Evolutionary conservation across 2,329 filamentous ascomycete species (phyloP).

Genomic region (Ophiocordyceps camponoti-saundersi): DNA sequence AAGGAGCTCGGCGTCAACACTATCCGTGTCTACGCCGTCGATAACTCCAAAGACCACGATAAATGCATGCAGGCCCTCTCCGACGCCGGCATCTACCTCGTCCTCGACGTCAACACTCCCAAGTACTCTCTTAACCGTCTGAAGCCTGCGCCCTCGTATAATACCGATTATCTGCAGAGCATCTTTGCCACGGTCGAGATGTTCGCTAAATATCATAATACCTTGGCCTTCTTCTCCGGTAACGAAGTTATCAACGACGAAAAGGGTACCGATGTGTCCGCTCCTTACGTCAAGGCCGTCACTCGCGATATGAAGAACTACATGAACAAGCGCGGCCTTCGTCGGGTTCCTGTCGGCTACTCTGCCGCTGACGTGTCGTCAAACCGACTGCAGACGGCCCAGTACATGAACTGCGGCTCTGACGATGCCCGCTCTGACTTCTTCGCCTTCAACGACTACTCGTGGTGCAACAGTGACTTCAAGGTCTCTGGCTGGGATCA

Average conservation of each 20-base stretch:
- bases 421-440: slow-evolving; percentile 77
- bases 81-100: slow-evolving; percentile 80
- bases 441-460: slow-evolving; percentile 83
- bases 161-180: slow-evolving; percentile 65
- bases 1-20: slow-evolving; percentile 79
- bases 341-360: slow-evolving; percentile 59
- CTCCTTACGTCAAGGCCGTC: slow-evolving; percentile 62
- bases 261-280: slow-evolving; percentile 43
- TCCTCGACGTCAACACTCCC: slow-evolving; percentile 81
- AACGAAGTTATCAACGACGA: slow-evolving; percentile 65
- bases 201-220: slow-evolving; percentile 73
- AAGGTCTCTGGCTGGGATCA: slow-evolving; percentile 60
- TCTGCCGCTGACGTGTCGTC: slow-evolving; percentile 63
- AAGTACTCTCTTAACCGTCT: slow-evolving; percentile 74
- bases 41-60: slow-evolving; percentile 70
- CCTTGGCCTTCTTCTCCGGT: slow-evolving; percentile 69
- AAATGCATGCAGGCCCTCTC: slow-evolving; percentile 69
- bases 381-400: slow-evolving; percentile 73
- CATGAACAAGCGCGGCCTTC: slow-evolving; percentile 42
- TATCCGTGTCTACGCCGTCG: slow-evolving; percentile 80
- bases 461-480: slow-evolving; percentile 65
- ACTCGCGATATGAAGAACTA: slow-evolving; percentile 63
- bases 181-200: slow-evolving; percentile 79
- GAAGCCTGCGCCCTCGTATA: slow-evolving; percentile 67
- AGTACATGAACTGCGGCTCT: slow-evolving; percentile 86